Conservation (phyloP, 768 basidiomycete species). For the Hydnum rufescens region DNA sequence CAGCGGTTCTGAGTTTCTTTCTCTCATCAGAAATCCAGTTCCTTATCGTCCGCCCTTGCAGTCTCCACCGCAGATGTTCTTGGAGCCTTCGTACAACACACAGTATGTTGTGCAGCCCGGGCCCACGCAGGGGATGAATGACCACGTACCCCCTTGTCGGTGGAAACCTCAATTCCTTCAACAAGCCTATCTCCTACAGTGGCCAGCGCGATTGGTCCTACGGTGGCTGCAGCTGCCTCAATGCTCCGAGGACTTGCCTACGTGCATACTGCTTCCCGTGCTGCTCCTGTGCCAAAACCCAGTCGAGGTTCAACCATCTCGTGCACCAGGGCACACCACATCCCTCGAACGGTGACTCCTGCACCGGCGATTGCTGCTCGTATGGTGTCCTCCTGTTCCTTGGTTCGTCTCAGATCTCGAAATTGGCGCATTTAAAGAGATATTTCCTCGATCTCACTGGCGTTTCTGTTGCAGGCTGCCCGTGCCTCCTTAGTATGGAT, state of each 20-base stretch:
- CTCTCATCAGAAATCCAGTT: too few species aligned
- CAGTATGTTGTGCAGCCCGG: too few species aligned
- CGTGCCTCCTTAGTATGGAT: not conserved
- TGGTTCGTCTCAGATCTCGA: not conserved
- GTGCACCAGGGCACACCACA: slow-evolving; percentile 20
- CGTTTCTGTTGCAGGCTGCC: slow-evolving; percentile 12
- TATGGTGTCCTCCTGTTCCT: slow-evolving; percentile 16
- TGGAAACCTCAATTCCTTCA: slow-evolving; percentile 15
- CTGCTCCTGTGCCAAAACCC: slow-evolving; percentile 20
- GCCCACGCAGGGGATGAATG: too few species aligned
- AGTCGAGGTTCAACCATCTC: slow-evolving; percentile 18
- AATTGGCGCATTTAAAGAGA: too few species aligned
- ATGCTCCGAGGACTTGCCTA: slow-evolving; percentile 15
- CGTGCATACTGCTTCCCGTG: slow-evolving; percentile 26
- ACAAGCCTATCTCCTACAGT: slow-evolving; percentile 13
- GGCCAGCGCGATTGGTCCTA: slow-evolving; percentile 20
- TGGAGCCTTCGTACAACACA: too few species aligned
- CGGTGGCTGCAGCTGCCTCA: slow-evolving; percentile 14
- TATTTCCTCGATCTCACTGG: too few species aligned
- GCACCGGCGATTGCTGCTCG: slow-evolving; percentile 21
- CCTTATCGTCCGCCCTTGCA: too few species aligned
- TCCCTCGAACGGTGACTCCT: slow-evolving; percentile 20
- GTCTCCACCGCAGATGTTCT: too few species aligned
- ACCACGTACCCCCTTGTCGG: too few species aligned
- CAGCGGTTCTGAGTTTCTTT: too few species aligned